Base-by-base conservation (phyloP, 106 monocot species). In the Allium cepa region DNA sequence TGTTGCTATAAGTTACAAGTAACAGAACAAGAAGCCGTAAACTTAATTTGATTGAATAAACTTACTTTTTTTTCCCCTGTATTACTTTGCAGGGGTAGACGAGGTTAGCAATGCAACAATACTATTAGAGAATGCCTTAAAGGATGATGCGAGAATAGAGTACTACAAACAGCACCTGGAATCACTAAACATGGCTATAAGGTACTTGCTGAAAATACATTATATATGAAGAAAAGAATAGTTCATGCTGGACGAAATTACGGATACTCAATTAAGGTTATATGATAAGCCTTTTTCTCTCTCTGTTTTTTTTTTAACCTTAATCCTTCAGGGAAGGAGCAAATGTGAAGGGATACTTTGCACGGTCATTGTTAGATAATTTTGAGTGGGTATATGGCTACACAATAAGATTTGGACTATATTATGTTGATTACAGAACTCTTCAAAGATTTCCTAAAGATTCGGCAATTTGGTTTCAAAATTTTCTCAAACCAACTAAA, bases 351-450 rank as follows among this genome's bases (percentile, higher is more conserved):
- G 83, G 83, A 73, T 84, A 76, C 45, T 84, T 84, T 52, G 79
- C 83, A 52, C 79, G 83, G 83, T 79, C 83, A 49, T 17, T 83
- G 8, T 47, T 79, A 50, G 83, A 84, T 70, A 79, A 84, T 14
- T 79, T 84, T 46, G 83, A 84, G 48, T 84, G 79, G 83, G 47
- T 16, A 26, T 50, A 47, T 61, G 79, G 83, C n/a, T 84, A 69
- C 55, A 73, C 76, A 7, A 49, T 79, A 7, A 57, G 83, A 50
- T 84, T 76, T 13, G 83, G 83, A 13, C 72, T 83, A 11, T 67
- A 79, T n/a, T 79, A 72, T 49, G 69, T 79, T 9, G 79, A 83
- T 55, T 84, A 76, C 60, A 79, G 70, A 45, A 60, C 79, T 46
- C 58, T 71, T 36, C 69, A 77, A 60, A 80, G 84, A 78, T 72